These are phyloP conservation scores for Thalassiosira exigua DNA, from an alignment of 352 stramenopile species.

Conservation along the genomic window DNA sequence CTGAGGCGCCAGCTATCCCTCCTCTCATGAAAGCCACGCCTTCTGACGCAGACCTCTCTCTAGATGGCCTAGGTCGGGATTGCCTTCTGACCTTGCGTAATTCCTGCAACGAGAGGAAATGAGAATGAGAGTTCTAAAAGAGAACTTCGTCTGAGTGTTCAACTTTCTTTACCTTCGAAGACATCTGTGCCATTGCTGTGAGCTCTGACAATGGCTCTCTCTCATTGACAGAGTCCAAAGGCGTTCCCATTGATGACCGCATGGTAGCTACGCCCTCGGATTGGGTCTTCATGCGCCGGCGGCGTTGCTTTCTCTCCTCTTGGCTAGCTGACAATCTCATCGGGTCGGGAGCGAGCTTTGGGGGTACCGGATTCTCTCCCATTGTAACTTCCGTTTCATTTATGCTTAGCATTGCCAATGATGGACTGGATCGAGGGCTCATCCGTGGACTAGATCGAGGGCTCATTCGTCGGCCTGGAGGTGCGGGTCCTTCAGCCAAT, in stretches of 20 bases:
- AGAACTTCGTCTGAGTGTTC: too few species aligned
- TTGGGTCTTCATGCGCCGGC: conserved; percentile 22
- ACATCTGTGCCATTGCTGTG: too few species aligned
- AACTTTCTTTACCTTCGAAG: background rate
- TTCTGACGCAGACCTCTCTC: conserved; percentile 30
- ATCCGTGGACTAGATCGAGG: background rate
- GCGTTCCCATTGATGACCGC: background rate
- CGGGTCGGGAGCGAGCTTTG: too few species aligned
- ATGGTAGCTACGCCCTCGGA: conserved; percentile 23
- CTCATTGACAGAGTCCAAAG: too few species aligned
- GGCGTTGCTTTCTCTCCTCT: conserved; percentile 15
- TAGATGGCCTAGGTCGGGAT: background rate
- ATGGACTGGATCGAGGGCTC: background rate
- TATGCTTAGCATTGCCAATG: background rate
- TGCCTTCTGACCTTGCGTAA: conserved; percentile 13
- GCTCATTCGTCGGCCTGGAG: background rate
- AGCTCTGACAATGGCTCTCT: too few species aligned
- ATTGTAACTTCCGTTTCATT: background rate
- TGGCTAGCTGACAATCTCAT: background rate
- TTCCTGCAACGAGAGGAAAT: too few species aligned
- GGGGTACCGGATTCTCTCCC: background rate
- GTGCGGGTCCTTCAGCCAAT: background rate
- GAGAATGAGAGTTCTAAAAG: too few species aligned
- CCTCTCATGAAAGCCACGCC: conserved; percentile 42
- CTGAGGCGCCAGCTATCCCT: background rate